Conservation (phyloP, 1,284 basidiomycete genomes). For the Tilletia walkeri region DNA sequence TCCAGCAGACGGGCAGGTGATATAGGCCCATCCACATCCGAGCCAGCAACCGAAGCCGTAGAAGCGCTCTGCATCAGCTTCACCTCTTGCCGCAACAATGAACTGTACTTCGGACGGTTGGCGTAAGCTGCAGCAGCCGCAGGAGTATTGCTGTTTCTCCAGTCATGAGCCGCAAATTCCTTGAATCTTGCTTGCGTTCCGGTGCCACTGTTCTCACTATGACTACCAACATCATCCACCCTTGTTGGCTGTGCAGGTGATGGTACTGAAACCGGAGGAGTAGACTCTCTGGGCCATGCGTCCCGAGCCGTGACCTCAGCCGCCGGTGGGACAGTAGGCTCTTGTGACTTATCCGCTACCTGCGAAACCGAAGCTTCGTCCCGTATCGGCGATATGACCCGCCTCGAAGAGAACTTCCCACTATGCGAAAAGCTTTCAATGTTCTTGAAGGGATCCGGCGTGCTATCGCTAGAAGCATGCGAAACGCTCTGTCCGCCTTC, state of each 20-base stretch:
- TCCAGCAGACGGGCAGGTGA: conserved; percentile 14
- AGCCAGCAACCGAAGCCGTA: background rate
- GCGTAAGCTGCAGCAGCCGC: background rate
- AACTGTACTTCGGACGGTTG: conserved; percentile 5
- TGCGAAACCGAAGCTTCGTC: background rate
- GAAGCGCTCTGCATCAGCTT: conserved; percentile 17
- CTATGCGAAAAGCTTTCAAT: conserved; percentile 20
- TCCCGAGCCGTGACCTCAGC: background rate
- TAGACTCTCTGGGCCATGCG: conserved; percentile 1
- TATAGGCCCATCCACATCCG: background rate
- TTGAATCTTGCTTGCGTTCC: background rate
- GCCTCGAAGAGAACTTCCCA: background rate
- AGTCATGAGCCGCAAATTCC: background rate
- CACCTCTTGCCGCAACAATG: conserved; percentile 9
- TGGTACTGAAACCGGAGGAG: background rate
- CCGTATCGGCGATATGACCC: background rate
- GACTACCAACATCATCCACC: background rate
- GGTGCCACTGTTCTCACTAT: background rate
- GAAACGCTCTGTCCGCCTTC: too few relatives aligned
- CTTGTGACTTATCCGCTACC: background rate
- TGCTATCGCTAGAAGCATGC: conserved; percentile 5
- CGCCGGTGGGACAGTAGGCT: background rate
- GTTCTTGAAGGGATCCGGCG: conserved; percentile 19
- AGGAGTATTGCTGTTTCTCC: background rate
- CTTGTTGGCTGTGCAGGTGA: background rate